Conservation (phyloP, 176 grass and related monocot species). For the Aegilops umbellulata region DNA sequence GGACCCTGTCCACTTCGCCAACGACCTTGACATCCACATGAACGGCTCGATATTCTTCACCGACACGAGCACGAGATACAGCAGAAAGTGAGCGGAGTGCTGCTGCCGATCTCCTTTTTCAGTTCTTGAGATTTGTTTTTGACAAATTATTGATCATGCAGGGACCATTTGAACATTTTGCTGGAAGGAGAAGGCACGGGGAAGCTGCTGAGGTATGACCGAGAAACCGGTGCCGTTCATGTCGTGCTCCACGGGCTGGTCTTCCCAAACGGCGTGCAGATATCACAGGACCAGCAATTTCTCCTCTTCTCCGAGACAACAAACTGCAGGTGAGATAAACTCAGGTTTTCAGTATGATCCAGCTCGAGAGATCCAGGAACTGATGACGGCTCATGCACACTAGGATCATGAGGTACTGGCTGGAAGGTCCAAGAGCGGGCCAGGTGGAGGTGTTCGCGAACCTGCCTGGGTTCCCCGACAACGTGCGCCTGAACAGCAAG, state of each 20-base stretch:
- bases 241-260: slow-evolving; percentile 66
- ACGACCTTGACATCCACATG: slow-evolving; percentile 82
- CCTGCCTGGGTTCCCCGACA: slow-evolving; percentile 90
- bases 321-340: slow-evolving; percentile 64
- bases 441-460: slow-evolving; percentile 68
- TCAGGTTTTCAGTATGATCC: background rate
- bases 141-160: slow-evolving; percentile 10
- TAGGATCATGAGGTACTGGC: slow-evolving; percentile 96
- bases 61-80: slow-evolving; percentile 84
- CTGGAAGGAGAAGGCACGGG: slow-evolving; percentile 88
- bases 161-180: slow-evolving; percentile 76
- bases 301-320: slow-evolving; percentile 87
- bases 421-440: slow-evolving; percentile 45
- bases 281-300: slow-evolving; percentile 76
- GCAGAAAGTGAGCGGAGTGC: slow-evolving; percentile 48
- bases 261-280: slow-evolving; percentile 87
- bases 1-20: slow-evolving; percentile 64
- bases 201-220: slow-evolving; percentile 77
- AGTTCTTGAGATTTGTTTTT: background rate
- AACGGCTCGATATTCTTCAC: slow-evolving; percentile 94
- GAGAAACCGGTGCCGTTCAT: slow-evolving; percentile 28
- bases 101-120: background rate
- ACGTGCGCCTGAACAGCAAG: slow-evolving; percentile 58
- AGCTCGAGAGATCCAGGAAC: background rate
- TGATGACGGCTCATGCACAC: background rate